Evolutionary conservation across 1,139 yeast genomes (phyloP).

Genomic region (Geotrichum fermentans): DNA sequence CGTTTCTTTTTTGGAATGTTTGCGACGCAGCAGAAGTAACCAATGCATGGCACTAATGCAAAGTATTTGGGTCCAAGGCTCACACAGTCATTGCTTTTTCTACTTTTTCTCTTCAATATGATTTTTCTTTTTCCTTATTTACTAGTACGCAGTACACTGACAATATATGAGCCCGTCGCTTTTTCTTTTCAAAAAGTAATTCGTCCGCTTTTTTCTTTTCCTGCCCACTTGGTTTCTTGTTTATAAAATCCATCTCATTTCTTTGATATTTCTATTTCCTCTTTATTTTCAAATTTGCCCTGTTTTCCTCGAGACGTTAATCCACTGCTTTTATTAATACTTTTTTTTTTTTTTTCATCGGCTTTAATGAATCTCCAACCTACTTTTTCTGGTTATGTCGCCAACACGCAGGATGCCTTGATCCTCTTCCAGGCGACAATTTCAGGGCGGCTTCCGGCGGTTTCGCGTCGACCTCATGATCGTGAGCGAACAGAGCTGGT

Average conservation of each 20-base stretch:
- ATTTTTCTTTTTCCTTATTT: background rate
- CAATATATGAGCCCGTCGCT: too few species aligned
- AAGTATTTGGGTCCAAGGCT: too few species aligned
- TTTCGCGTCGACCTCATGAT: constrained; percentile 77
- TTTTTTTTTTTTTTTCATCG: background rate
- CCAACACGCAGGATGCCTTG: constrained; percentile 78
- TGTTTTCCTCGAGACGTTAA: background rate
- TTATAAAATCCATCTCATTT: constrained; percentile 1
- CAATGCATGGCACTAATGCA: too few species aligned
- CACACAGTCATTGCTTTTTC: too few species aligned
- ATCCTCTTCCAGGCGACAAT: constrained; percentile 74
- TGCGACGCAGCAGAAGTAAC: too few species aligned
- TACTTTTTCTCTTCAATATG: background rate
- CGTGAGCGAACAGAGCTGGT: constrained; percentile 64
- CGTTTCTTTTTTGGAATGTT: too few species aligned
- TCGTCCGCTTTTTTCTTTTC: background rate
- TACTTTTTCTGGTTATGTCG: constrained; percentile 73
- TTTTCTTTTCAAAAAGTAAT: background rate
- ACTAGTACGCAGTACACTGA: background rate
- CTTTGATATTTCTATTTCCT: background rate
- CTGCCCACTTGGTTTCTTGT: background rate
- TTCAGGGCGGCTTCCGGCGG: constrained; percentile 55
- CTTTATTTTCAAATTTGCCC: background rate
- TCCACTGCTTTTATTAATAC: background rate
- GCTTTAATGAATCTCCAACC: constrained; percentile 41